Evolutionary conservation across 371 early-diverging fungal genomes (phyloP).

Genomic region (Rhizomucor miehei): DNA sequence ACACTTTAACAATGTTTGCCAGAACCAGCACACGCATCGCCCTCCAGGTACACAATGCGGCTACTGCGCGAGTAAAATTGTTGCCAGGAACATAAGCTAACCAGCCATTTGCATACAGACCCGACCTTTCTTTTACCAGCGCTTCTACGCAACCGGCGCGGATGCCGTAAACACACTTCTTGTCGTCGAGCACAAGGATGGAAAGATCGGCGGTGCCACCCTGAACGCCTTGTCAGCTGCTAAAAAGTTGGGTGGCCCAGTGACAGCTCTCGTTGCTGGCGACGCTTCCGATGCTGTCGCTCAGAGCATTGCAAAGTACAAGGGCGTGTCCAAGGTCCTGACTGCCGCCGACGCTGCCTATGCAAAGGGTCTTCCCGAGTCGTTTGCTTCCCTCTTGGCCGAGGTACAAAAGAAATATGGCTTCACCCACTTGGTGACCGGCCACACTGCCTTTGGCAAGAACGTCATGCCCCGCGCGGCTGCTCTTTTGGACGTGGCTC

Average conservation of each 20-base stretch:
- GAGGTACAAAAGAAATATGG: constrained; percentile 69
- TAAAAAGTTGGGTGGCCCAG: constrained; percentile 67
- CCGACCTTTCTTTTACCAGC: constrained; percentile 36
- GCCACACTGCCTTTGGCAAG: constrained; percentile 91
- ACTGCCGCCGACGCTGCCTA: constrained; percentile 79
- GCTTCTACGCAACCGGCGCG: constrained; percentile 60
- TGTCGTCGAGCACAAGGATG: constrained; percentile 87
- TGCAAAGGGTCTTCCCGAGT: constrained; percentile 81
- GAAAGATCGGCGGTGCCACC: constrained; percentile 68
- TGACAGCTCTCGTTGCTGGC: constrained; percentile 91
- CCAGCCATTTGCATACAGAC: constrained; percentile 14
- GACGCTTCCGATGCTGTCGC: constrained; percentile 66
- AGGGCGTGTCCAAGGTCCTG: constrained; percentile 81
- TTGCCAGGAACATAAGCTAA: background rate
- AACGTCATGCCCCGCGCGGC: constrained; percentile 93
- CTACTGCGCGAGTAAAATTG: background rate
- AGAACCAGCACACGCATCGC: constrained; percentile 30
- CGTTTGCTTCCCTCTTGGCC: constrained; percentile 75
- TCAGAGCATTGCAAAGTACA: constrained; percentile 63
- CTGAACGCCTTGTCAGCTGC: constrained; percentile 93
- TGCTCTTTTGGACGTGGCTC: constrained; percentile 89
- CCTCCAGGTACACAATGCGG: constrained; percentile 15
- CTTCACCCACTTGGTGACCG: constrained; percentile 85
- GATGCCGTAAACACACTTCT: constrained; percentile 75
- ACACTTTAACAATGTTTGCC: background rate